phyloP scores from a whole-genome alignment of 345 rosid genomes.

The Citrus glauca region DNA sequence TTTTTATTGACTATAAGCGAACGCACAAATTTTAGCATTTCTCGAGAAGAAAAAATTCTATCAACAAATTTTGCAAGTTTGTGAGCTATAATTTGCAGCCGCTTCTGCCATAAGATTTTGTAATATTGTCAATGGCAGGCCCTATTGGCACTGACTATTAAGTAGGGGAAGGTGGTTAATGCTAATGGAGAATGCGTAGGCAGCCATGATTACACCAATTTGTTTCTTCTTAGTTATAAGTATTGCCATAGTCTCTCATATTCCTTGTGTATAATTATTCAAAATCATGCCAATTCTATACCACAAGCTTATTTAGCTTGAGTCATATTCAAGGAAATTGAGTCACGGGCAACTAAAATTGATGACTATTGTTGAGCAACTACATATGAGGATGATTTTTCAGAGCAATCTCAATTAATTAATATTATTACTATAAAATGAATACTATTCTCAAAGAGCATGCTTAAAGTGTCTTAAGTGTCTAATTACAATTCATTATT shows the following conservation, averaged over 20 bases:
- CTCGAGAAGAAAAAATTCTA: not conserved
- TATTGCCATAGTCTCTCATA: not conserved
- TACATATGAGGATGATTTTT: not conserved
- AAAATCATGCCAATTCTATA: not conserved
- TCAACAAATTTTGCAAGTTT: not conserved
- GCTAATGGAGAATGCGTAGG: constrained; percentile 9
- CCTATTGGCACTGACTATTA: not conserved
- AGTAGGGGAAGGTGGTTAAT: not conserved
- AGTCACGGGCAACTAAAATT: not conserved
- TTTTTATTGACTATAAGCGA: not conserved
- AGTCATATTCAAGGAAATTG: not conserved
- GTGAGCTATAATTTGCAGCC: not conserved
- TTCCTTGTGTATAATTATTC: not conserved
- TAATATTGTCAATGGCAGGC: not conserved
- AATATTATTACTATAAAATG: too few relatives aligned
- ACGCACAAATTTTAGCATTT: not conserved
- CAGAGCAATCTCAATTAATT: not conserved
- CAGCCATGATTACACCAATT: not conserved
- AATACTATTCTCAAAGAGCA: too few relatives aligned
- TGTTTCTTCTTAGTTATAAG: not conserved
- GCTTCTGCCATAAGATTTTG: not conserved
- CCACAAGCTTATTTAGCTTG: not conserved
- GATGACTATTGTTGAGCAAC: not conserved
- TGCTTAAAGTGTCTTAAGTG: too few relatives aligned
- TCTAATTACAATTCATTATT: too few relatives aligned